Percentiles rank a stretch among this genome's conserved stretches.
These are phyloP conservation scores for Retiboletus flavoniger DNA, from an alignment of 1,284 basidiomycete species.

Conservation along the genomic window DNA sequence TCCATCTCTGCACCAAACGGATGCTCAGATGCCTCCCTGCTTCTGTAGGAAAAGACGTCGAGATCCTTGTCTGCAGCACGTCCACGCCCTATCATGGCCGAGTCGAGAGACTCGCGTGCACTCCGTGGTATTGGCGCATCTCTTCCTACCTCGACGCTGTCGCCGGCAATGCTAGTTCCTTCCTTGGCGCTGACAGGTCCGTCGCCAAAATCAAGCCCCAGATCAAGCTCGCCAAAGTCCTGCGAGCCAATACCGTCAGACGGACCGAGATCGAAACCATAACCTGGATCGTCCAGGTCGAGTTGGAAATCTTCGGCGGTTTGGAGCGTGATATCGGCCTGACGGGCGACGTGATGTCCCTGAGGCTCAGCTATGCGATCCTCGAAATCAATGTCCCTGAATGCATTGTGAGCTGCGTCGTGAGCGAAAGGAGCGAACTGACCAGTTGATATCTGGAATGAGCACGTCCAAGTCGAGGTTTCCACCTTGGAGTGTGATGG, in stretches of 20 bases:
- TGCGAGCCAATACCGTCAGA: slow-evolving; percentile 83
- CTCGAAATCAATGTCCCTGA: slow-evolving; percentile 75
- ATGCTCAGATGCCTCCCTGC: slow-evolving; percentile 62
- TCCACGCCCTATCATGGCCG: slow-evolving; percentile 52
- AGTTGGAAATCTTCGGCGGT: slow-evolving; percentile 64
- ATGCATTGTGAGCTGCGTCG: slow-evolving; percentile 4
- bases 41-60: slow-evolving; percentile 60
- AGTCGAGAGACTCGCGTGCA: slow-evolving; percentile 57
- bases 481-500: slow-evolving; percentile 79
- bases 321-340: slow-evolving; percentile 81
- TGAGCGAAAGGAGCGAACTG: slow-evolving; percentile 11
- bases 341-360: slow-evolving; percentile 76
- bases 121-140: slow-evolving; percentile 54
- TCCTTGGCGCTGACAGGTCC: slow-evolving; percentile 47
- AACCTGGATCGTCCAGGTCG: slow-evolving; percentile 58
- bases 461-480: slow-evolving; percentile 75
- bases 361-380: slow-evolving; percentile 63
- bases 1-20: slow-evolving; percentile 61
- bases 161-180: slow-evolving; percentile 46
- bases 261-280: slow-evolving; percentile 69
- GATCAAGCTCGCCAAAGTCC: slow-evolving; percentile 72
- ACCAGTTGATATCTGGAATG: slow-evolving; percentile 83
- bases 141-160: slow-evolving; percentile 72
- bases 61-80: slow-evolving; percentile 47
- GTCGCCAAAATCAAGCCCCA: slow-evolving; percentile 72